phyloP scores from a whole-genome alignment of 352 stramenopile genomes.

The Pythium pyrilobum region DNA sequence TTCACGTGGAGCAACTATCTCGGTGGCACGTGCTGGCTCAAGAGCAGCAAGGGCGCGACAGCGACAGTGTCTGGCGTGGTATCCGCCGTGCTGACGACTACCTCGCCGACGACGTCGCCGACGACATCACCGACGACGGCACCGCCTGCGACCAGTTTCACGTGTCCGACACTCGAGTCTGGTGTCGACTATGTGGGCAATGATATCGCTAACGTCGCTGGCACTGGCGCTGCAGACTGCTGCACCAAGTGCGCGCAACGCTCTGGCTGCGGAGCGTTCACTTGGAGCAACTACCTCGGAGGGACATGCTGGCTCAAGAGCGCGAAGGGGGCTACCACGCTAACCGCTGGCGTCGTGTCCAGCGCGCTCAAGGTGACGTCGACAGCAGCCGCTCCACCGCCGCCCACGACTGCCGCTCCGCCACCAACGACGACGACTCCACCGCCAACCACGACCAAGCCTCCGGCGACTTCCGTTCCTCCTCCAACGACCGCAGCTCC shows the following conservation, averaged over 20 bases:
- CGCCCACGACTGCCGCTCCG: not conserved
- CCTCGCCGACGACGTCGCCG: no score
- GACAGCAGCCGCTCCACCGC: not conserved
- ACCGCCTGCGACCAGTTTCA: not conserved
- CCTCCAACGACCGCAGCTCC: not conserved
- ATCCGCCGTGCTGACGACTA: constrained; percentile 1
- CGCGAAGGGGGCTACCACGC: not conserved
- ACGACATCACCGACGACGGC: not conserved
- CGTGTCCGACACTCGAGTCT: not conserved
- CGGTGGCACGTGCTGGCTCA: constrained; percentile 24
- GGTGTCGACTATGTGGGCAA: constrained; percentile 24
- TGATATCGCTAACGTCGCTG: constrained; percentile 6
- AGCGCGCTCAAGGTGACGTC: not conserved
- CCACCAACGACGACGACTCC: not conserved
- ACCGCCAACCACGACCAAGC: not conserved
- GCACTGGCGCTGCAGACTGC: not conserved
- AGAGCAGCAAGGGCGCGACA: constrained; percentile 12
- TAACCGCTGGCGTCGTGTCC: constrained; percentile 2
- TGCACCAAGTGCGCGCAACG: constrained; percentile 11
- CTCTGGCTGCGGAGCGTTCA: constrained; percentile 18
- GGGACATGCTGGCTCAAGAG: constrained; percentile 31
- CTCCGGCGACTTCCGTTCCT: not conserved
- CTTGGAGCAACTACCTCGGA: constrained; percentile 18
- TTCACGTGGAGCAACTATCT: constrained; percentile 22
- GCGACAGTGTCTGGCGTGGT: not conserved